These are phyloP conservation scores for Colletotrichum kahawae DNA, from an alignment of 2,329 filamentous ascomycete genomes.

Conservation along the genomic window DNA sequence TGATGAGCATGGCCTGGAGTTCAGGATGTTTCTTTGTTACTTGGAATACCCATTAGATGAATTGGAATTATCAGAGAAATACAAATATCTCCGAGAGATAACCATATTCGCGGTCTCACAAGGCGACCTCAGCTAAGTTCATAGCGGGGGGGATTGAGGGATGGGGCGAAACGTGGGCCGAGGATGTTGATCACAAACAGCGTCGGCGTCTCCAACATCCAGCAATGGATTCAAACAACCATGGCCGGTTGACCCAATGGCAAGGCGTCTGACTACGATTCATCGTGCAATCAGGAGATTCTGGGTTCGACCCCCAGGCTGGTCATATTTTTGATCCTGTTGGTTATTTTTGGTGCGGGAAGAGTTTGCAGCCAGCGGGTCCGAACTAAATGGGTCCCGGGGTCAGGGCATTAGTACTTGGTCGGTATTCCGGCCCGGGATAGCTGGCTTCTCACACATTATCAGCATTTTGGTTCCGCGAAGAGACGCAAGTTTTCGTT, in stretches of 20 bases:
- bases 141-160: neutral
- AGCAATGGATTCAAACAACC: neutral
- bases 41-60: neutral
- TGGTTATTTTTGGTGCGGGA: neutral
- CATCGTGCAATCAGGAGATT: slow-evolving; percentile 12
- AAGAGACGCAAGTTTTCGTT: neutral
- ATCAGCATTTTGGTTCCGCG: neutral
- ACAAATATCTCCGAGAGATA: neutral
- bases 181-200: neutral
- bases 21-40: neutral
- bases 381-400: neutral
- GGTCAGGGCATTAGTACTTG: neutral
- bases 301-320: slow-evolving; percentile 24
- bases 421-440: slow-evolving; percentile 1
- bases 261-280: slow-evolving; percentile 49
- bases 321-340: neutral
- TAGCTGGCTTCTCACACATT: neutral
- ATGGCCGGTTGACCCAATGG: slow-evolving; percentile 38
- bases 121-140: neutral
- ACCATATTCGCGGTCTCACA: neutral
- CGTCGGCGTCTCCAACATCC: neutral
- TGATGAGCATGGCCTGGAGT: neutral
- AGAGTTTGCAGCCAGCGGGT: neutral
- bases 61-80: neutral
- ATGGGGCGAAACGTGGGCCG: neutral